These are phyloP conservation scores for Penicillium sp. DNA, from an alignment of 2,329 filamentous ascomycete species.

Conservation along the genomic window DNA sequence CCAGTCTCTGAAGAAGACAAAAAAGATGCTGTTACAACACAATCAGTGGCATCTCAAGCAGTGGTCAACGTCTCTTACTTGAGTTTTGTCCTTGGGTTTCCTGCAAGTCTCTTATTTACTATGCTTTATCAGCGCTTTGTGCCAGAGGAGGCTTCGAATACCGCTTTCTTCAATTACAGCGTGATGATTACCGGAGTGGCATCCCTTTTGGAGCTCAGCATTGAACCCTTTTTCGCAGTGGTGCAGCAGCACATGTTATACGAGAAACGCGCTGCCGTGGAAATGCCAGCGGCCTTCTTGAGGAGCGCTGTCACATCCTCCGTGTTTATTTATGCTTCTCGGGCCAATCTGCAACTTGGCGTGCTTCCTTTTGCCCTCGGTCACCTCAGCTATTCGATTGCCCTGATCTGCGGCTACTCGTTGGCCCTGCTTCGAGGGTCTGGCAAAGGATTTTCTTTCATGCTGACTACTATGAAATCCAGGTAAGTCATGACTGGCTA, in stretches of 20 bases:
- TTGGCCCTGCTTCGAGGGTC: constrained; percentile 62
- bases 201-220: constrained; percentile 72
- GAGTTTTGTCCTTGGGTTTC: constrained; percentile 67
- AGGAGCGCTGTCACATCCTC: constrained; percentile 76
- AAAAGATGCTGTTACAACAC: constrained; percentile 13
- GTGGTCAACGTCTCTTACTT: constrained; percentile 89
- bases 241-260: constrained; percentile 82
- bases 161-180: constrained; percentile 65
- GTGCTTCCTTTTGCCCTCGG: constrained; percentile 88
- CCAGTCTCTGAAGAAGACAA: constrained; percentile 38
- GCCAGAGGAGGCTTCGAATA: constrained; percentile 53
- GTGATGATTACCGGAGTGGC: constrained; percentile 59
- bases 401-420: constrained; percentile 71
- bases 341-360: constrained; percentile 59
- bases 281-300: constrained; percentile 76
- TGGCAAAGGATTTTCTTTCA: constrained; percentile 67
- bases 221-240: constrained; percentile 87
- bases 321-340: constrained; percentile 65
- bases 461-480: constrained; percentile 49
- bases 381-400: constrained; percentile 73
- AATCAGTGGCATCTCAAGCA: constrained; percentile 59
- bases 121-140: constrained; percentile 65
- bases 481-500: constrained; percentile 37
- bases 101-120: constrained; percentile 66
- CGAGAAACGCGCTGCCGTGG: constrained; percentile 76